A percentile compares a stretch with the other conserved stretches of the same genome.
Conservation (phyloP, 805 yeast genomes). For the Gaillardinia entomophila region DNA sequence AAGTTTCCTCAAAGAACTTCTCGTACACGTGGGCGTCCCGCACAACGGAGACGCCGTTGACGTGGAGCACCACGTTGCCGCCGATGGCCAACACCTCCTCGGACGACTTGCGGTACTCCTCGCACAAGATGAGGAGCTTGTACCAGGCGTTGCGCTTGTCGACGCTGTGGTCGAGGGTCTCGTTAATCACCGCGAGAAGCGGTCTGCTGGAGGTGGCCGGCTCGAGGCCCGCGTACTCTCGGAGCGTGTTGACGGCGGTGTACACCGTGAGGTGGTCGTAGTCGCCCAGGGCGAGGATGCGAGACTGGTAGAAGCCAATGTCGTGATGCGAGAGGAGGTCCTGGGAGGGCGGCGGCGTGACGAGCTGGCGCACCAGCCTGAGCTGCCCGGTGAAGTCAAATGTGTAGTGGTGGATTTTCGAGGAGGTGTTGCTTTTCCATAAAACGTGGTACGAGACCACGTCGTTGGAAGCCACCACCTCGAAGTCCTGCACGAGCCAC, state of each 20-base stretch:
- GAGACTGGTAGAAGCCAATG: conserved; percentile 39
- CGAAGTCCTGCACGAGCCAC: conserved; percentile 44
- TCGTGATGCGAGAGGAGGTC: conserved; percentile 36
- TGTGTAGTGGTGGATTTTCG: conserved; percentile 13
- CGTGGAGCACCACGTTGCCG: neutral
- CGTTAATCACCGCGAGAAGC: conserved; percentile 20
- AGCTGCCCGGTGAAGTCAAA: conserved; percentile 10
- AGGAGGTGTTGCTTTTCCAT: conserved; percentile 62
- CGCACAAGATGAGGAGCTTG: conserved; percentile 65
- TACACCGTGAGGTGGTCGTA: conserved; percentile 45
- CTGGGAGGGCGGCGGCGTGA: neutral
- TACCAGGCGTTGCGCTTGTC: conserved; percentile 51
- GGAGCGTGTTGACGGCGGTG: conserved; percentile 49
- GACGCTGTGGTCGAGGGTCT: conserved; percentile 15
- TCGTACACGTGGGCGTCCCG: conserved; percentile 31
- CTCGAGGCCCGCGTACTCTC: conserved; percentile 29
- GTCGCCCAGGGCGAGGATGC: conserved; percentile 44
- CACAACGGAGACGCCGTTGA: conserved; percentile 25
- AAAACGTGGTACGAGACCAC: conserved; percentile 28
- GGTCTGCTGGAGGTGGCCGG: conserved; percentile 4
- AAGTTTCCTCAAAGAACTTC: conserved; percentile 10
- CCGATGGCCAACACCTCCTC: conserved; percentile 49
- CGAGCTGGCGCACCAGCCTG: conserved; percentile 5
- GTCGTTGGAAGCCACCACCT: conserved; percentile 1
- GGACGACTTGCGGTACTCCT: conserved; percentile 57